Percentiles rank a stretch among this genome's conserved stretches.
phyloP scores from a whole-genome alignment of 805 yeast genomes.

The Suhomyces tanzawaensis region DNA sequence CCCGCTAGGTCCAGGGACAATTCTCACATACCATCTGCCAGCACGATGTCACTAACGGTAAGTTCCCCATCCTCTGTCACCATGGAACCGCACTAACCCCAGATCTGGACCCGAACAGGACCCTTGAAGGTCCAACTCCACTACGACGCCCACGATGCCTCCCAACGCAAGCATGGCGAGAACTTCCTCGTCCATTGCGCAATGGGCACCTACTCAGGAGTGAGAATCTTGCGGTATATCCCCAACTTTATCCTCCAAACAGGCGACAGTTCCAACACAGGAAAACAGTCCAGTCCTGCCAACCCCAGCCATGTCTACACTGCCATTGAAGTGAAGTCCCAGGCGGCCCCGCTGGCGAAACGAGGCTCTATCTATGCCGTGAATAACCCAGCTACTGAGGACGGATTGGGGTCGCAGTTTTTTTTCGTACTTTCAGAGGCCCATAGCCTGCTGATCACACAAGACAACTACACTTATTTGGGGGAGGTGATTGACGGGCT shows the following conservation, averaged over 20 bases:
- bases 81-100: slow-evolving; percentile 4
- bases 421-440: slow-evolving; percentile 15
- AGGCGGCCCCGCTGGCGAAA: not conserved
- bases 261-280: slow-evolving; percentile 20
- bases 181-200: slow-evolving; percentile 24
- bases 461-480: slow-evolving; percentile 12
- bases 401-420: slow-evolving; percentile 20
- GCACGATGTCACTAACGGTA: slow-evolving; percentile 13
- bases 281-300: slow-evolving; percentile 13
- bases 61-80: not conserved
- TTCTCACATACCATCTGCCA: too few relatives aligned
- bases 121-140: slow-evolving; percentile 14
- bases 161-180: slow-evolving; percentile 14
- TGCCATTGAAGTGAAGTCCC: not conserved
- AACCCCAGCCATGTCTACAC: slow-evolving; percentile 4
- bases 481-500: slow-evolving; percentile 20
- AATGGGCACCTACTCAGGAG: slow-evolving; percentile 16
- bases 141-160: not conserved
- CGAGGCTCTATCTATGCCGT: slow-evolving; percentile 17
- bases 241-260: slow-evolving; percentile 20
- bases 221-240: slow-evolving; percentile 16
- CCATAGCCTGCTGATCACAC: slow-evolving; percentile 9
- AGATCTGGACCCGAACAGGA: slow-evolving; percentile 19
- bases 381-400: slow-evolving; percentile 4
- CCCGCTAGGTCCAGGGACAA: too few relatives aligned